Evolutionary conservation across 2,329 filamentous ascomycete species (phyloP).

Genomic region (Lecanicillium sp.): DNA sequence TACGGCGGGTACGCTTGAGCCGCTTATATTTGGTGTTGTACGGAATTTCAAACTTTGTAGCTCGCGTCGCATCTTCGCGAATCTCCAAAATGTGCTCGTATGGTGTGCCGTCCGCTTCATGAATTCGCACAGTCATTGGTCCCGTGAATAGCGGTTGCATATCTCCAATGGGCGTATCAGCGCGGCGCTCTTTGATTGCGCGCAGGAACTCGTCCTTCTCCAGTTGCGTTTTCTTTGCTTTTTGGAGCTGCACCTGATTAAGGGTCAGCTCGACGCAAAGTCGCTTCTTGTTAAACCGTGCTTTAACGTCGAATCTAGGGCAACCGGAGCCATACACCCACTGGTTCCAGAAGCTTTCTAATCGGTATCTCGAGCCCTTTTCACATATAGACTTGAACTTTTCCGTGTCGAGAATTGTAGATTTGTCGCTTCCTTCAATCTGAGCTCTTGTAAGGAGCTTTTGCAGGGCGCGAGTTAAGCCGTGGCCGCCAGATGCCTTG

Average conservation of each 20-base stretch:
- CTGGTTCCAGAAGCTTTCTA: constrained; percentile 88
- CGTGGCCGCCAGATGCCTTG: constrained; percentile 74
- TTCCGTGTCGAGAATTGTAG: constrained; percentile 65
- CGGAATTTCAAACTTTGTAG: constrained; percentile 79
- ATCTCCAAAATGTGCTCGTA: constrained; percentile 98
- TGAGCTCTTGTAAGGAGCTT: constrained; percentile 81
- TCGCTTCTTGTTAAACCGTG: constrained; percentile 96
- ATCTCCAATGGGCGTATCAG: constrained; percentile 59
- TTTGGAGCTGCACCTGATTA: constrained; percentile 58
- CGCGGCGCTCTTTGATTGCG: constrained; percentile 71
- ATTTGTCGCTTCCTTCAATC: constrained; percentile 50
- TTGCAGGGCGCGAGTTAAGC: constrained; percentile 76
- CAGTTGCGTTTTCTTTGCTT: constrained; percentile 37
- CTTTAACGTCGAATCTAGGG: constrained; percentile 76
- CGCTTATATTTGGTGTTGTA: constrained; percentile 99
- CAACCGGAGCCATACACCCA: constrained; percentile 88
- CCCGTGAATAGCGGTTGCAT: constrained; percentile 81
- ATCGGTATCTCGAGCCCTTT: constrained; percentile 75
- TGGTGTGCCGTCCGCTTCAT: constrained; percentile 94
- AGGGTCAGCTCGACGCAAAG: constrained; percentile 89
- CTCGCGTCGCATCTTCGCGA: constrained; percentile 70
- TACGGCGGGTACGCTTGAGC: constrained; percentile 75
- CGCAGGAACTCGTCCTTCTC: constrained; percentile 72
- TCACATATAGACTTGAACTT: constrained; percentile 79
- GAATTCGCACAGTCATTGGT: constrained; percentile 94